phyloP scores from a whole-genome alignment of 2,329 filamentous ascomycete species.

The Paecilomyces variotii region DNA sequence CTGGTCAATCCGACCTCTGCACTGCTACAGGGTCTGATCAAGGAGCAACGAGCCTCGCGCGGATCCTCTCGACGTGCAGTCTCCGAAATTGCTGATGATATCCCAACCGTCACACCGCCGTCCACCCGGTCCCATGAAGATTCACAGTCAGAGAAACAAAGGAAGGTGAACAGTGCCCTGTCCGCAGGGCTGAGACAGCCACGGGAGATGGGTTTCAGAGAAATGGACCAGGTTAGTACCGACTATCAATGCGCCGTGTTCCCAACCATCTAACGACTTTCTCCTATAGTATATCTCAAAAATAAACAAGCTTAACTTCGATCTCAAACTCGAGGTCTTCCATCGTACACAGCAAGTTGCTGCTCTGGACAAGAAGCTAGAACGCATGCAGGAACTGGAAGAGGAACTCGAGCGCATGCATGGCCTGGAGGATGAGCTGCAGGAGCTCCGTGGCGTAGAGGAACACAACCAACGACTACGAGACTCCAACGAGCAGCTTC shows the following conservation, averaged over 20 bases:
- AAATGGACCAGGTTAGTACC: conserved; percentile 33
- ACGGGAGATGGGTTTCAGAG: conserved; percentile 34
- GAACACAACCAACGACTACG: conserved; percentile 28
- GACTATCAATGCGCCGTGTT: background rate
- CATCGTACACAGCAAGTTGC: conserved; percentile 31
- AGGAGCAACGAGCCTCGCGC: conserved; percentile 33
- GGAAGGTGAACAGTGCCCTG: conserved; percentile 21
- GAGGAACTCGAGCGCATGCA: conserved; percentile 24
- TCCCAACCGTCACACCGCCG: conserved; percentile 16
- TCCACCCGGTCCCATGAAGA: conserved; percentile 22
- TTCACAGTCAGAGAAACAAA: conserved; percentile 26
- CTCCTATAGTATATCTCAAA: conserved; percentile 33
- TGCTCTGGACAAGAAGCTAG: conserved; percentile 28
- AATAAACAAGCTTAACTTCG: conserved; percentile 37
- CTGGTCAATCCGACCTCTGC: conserved; percentile 32
- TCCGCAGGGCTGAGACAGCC: conserved; percentile 25
- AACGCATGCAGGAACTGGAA: conserved; percentile 30
- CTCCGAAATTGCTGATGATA: conserved; percentile 15
- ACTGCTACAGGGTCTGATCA: conserved; percentile 32
- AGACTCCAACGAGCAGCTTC: conserved; percentile 30
- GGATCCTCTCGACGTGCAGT: conserved; percentile 13
- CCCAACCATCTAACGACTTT: conserved; percentile 5
- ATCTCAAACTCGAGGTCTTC: conserved; percentile 36
- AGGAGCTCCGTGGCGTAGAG: conserved; percentile 28
- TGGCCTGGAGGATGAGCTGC: conserved; percentile 24